Evolutionary conservation across 306 rosid species (phyloP), one percentile per base, ranked within the genome.

Genomic region (Ochetophila trinervis): DNA sequence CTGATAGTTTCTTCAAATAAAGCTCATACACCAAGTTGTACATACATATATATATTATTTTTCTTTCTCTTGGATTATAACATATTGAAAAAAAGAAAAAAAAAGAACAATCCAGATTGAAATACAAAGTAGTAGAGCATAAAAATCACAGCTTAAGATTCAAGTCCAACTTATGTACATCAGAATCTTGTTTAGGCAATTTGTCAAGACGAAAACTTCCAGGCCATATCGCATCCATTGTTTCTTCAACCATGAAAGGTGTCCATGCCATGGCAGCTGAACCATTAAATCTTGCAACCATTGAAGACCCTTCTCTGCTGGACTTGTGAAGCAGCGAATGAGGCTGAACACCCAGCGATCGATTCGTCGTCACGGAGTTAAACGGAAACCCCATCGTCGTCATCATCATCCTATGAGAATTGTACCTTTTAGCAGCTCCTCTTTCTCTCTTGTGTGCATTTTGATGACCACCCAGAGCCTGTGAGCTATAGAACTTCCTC

Each of bases 401-500:
- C 60, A 67, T 74, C 84, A 70, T 77, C 78, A 71, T 67, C 55
- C 68, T 80, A 35, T 77, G 82, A 70, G 89, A 77, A 50, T 80
- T 78, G 67, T 63, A 70, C 45, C 85, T 80, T 57, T 81, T 85
- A 15, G 87, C 87, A 14, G 85, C 87, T 73, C 85, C 88, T 77
- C 95, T 80, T 64, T 88, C 95, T 59, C 87, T 85, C 62, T 85
- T 85, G 78, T 88, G 91, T 58, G 95, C 95, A 71, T 88, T 88
- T 65, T 88, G 95, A 80, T 88, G 95, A 60, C 95, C 95, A 22
- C 95, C 91, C 36, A 88, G 72, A 42, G 91, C 95, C 66, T 85
- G 95, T 58, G 95, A 88, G 37, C 87, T 88, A 55, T 79, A 83
- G 45, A 88, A 88, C 66, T 83, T 88, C 65, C 95, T 85, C 87